phyloP scores from a whole-genome alignment of 768 basidiomycete species.

The Mycena rebaudengoi region DNA sequence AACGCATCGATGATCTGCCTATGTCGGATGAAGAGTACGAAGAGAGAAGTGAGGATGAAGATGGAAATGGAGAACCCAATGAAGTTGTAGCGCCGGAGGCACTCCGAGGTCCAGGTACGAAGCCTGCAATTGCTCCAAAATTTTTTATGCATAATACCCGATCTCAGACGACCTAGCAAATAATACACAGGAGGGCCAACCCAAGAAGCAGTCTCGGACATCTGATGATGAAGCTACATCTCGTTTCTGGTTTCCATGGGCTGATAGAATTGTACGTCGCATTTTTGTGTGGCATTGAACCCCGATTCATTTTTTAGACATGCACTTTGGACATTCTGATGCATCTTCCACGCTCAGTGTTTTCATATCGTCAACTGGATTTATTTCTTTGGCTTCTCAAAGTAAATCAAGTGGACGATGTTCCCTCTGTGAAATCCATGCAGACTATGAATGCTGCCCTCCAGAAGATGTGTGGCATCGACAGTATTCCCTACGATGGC shows the following conservation, averaged over 20 bases:
- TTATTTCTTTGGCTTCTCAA: slow-evolving; percentile 38
- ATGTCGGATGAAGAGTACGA: not conserved
- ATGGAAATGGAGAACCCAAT: not conserved
- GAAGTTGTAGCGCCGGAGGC: not conserved
- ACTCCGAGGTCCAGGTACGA: not conserved
- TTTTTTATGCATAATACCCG: not conserved
- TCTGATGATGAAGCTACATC: not conserved
- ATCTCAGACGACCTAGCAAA: not conserved
- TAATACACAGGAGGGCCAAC: not conserved
- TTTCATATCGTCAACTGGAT: slow-evolving; percentile 37
- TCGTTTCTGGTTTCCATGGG: not conserved
- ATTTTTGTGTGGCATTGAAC: not conserved
- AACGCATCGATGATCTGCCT: not conserved
- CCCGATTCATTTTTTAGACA: slow-evolving; percentile 25
- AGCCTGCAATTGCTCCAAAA: not conserved
- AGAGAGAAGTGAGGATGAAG: not conserved
- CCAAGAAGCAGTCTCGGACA: not conserved
- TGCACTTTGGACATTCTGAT: slow-evolving; percentile 41
- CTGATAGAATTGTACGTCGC: not conserved
- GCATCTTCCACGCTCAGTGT: slow-evolving; percentile 42
- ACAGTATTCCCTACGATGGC: slow-evolving; percentile 37
- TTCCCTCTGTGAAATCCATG: slow-evolving; percentile 29
- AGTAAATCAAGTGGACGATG: slow-evolving; percentile 28
- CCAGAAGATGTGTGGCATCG: slow-evolving; percentile 38
- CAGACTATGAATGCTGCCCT: slow-evolving; percentile 21